These are phyloP conservation scores for Trichoderma hamatum DNA, from an alignment of 2,329 filamentous ascomycete species.

Conservation along the genomic window DNA sequence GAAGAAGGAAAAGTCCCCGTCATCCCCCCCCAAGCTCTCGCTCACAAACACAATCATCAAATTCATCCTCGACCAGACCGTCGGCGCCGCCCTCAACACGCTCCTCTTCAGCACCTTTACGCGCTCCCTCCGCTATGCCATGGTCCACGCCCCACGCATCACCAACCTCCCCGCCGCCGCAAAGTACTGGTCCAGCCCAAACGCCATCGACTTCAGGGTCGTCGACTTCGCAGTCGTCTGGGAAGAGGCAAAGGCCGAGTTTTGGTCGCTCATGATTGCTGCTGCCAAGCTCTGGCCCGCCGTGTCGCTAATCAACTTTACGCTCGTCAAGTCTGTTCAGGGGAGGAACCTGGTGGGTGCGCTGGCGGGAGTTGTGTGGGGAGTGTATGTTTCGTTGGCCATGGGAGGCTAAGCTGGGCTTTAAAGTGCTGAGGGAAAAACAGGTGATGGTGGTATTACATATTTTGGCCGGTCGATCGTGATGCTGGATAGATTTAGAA, in stretches of 20 bases:
- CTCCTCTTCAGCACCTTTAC: slow-evolving; percentile 64
- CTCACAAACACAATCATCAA: slow-evolving; percentile 68
- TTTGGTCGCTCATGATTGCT: slow-evolving; percentile 66
- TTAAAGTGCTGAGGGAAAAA: neutral
- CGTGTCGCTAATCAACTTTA: slow-evolving; percentile 71
- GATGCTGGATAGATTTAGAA: neutral
- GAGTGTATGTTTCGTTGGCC: slow-evolving; percentile 72
- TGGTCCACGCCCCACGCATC: slow-evolving; percentile 46
- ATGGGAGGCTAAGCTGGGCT: slow-evolving; percentile 39
- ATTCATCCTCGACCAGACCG: slow-evolving; percentile 68
- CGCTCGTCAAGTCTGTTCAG: slow-evolving; percentile 69
- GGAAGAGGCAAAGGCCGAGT: slow-evolving; percentile 55
- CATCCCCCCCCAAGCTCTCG: slow-evolving; percentile 46
- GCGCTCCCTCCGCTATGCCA: slow-evolving; percentile 57
- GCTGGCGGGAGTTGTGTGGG: slow-evolving; percentile 73
- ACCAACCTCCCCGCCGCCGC: slow-evolving; percentile 42
- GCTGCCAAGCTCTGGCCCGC: slow-evolving; percentile 71
- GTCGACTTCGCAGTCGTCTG: slow-evolving; percentile 52
- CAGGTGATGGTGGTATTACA: neutral
- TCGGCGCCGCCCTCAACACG: slow-evolving; percentile 68
- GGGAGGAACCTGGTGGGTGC: slow-evolving; percentile 71
- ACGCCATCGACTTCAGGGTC: slow-evolving; percentile 48
- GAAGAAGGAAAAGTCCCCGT: neutral
- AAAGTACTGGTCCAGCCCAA: slow-evolving; percentile 43
- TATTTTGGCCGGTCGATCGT: neutral